A percentile compares a stretch with the other conserved stretches of the same genome.
These are phyloP conservation scores for Harringtonia aguacate DNA, from an alignment of 2,329 filamentous ascomycete species.

Conservation along the genomic window DNA sequence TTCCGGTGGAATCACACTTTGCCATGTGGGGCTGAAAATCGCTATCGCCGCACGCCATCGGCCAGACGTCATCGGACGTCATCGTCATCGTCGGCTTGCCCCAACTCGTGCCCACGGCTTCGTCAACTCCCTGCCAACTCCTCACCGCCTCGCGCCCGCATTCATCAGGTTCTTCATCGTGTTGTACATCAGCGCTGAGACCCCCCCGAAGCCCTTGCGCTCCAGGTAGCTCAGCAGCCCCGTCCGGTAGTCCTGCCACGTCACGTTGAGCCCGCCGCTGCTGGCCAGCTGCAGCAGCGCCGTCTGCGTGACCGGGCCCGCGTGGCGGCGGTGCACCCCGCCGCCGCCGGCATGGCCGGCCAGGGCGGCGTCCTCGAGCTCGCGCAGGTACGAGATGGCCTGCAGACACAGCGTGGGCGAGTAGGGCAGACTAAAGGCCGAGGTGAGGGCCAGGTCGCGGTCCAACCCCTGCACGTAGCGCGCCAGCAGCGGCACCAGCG, in stretches of 20 bases:
- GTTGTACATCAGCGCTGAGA: slow-evolving; percentile 64
- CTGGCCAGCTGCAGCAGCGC: slow-evolving; percentile 52
- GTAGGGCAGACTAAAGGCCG: slow-evolving; percentile 47
- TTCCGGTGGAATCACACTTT: too few relatives aligned
- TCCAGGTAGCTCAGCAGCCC: slow-evolving; percentile 61
- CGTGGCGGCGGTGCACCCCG: slow-evolving; percentile 37
- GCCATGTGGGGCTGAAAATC: too few relatives aligned
- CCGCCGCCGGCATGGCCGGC: slow-evolving; percentile 12
- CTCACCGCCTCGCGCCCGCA: too few relatives aligned
- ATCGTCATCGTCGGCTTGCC: too few relatives aligned
- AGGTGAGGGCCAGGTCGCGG: slow-evolving; percentile 31
- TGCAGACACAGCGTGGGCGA: slow-evolving; percentile 46
- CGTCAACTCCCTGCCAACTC: neutral
- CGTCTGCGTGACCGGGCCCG: slow-evolving; percentile 59
- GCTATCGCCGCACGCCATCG: too few relatives aligned
- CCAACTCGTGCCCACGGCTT: too few relatives aligned
- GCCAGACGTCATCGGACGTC: too few relatives aligned
- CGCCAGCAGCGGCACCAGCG: slow-evolving; percentile 33
- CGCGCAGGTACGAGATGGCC: slow-evolving; percentile 43
- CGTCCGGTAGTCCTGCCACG: slow-evolving; percentile 66
- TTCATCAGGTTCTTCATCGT: slow-evolving; percentile 68
- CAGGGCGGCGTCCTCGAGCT: slow-evolving; percentile 44
- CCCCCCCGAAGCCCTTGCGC: slow-evolving; percentile 50
- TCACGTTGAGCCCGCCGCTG: slow-evolving; percentile 54
- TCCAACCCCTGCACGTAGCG: slow-evolving; percentile 39